phyloP scores from a whole-genome alignment of 2,329 filamentous ascomycete species.

The Arthrobotrys megalospora region DNA sequence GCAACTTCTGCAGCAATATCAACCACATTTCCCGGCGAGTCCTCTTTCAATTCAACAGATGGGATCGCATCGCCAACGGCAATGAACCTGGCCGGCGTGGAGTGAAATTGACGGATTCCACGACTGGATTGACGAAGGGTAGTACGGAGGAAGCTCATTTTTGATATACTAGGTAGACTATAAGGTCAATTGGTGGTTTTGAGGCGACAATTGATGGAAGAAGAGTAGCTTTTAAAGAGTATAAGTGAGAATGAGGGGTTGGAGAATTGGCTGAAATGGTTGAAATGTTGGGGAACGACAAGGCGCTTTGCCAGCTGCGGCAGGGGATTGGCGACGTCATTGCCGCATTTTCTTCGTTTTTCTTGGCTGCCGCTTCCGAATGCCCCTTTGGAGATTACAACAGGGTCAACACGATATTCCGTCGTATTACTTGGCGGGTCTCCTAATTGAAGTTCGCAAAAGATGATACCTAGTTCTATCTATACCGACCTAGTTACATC shows the following conservation, averaged over 20 bases:
- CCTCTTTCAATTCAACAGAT: slow-evolving; percentile 82
- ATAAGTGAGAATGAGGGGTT: background rate
- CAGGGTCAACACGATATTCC: slow-evolving; percentile 12
- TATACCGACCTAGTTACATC: too few species aligned
- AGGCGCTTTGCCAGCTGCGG: background rate
- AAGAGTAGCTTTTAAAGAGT: background rate
- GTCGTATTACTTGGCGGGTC: too few species aligned
- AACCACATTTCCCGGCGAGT: slow-evolving; percentile 89
- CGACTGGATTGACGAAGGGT: slow-evolving; percentile 41
- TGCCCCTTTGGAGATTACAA: background rate
- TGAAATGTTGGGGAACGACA: slow-evolving; percentile 9
- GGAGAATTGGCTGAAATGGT: slow-evolving; percentile 12
- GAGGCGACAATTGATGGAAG: background rate
- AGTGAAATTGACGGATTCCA: slow-evolving; percentile 73
- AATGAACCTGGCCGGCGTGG: slow-evolving; percentile 76
- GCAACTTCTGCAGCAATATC: slow-evolving; percentile 83
- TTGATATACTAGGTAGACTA: background rate
- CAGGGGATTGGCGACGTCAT: slow-evolving; percentile 27
- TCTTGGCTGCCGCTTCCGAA: background rate
- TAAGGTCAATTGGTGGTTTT: slow-evolving; percentile 18
- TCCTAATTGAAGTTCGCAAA: too few species aligned
- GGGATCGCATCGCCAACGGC: slow-evolving; percentile 85
- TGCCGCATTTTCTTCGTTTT: slow-evolving; percentile 15
- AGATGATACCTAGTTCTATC: too few species aligned
- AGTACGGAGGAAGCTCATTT: slow-evolving; percentile 49